These are phyloP conservation scores for Hypoxylon sp. DNA, from an alignment of 2,329 filamentous ascomycete genomes.

Conservation along the genomic window DNA sequence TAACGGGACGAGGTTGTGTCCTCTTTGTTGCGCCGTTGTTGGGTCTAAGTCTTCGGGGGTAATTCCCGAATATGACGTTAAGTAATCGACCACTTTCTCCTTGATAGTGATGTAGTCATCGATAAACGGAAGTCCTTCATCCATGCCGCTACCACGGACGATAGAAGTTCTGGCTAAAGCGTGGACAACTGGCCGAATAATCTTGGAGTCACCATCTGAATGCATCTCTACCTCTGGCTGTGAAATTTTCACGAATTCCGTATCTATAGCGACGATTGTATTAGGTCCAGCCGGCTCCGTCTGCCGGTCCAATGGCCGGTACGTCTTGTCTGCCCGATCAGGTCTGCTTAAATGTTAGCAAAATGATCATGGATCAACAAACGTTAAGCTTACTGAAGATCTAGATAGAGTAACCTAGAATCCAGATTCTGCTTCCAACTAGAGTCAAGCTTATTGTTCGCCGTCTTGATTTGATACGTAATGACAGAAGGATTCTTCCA, in stretches of 20 bases:
- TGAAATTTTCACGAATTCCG: slow-evolving; percentile 94
- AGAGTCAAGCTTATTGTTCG: slow-evolving; percentile 85
- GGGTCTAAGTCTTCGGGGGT: slow-evolving; percentile 87
- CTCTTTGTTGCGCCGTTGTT: slow-evolving; percentile 69
- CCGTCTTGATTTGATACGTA: slow-evolving; percentile 85
- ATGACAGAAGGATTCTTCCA: slow-evolving; percentile 96
- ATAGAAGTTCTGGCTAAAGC: slow-evolving; percentile 95
- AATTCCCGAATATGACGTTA: slow-evolving; percentile 95
- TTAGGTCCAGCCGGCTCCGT: slow-evolving; percentile 78
- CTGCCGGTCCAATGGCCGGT: slow-evolving; percentile 69
- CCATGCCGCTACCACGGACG: slow-evolving; percentile 81
- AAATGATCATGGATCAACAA: neutral
- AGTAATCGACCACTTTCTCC: slow-evolving; percentile 93
- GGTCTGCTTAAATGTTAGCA: slow-evolving; percentile 57
- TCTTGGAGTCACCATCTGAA: slow-evolving; percentile 91
- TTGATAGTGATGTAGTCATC: slow-evolving; percentile 96
- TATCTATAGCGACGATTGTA: slow-evolving; percentile 90
- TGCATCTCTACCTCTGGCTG: slow-evolving; percentile 97
- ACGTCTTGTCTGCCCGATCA: slow-evolving; percentile 66
- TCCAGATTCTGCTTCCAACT: slow-evolving; percentile 90
- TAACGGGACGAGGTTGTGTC: slow-evolving; percentile 85
- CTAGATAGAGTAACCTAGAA: slow-evolving; percentile 85
- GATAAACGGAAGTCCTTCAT: slow-evolving; percentile 90
- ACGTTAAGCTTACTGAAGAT: slow-evolving; percentile 65
- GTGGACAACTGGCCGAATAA: slow-evolving; percentile 90